Evolutionary conservation across 179 eudicot genomes (phyloP), one percentile per base, ranked within the genome.

Genomic region (Amaranthus tricolor): DNA sequence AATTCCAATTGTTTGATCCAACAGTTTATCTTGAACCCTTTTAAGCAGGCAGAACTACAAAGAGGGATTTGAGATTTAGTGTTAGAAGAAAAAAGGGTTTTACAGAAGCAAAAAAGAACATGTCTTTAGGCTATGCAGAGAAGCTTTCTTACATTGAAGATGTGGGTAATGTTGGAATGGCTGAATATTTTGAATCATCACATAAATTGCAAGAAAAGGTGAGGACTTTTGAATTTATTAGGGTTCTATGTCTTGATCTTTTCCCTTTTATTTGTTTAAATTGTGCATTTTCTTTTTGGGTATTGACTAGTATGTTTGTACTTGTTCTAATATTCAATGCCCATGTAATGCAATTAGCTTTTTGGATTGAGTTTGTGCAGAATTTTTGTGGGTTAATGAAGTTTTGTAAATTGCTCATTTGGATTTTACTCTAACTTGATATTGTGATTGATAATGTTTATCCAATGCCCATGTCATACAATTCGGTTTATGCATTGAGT

Each of bases 91-190:
- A 24, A 52, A 53, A 10, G n/a, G 70, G 56, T 80, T 80, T 74
- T 16, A n/a, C 21, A 13, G 5, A 7, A 48, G 31, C 17, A 53
- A 63, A 43, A 52, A 71, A 48, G 52, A 77, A 63, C 82, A 95
- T 95, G 99, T 95, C 99, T 81, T 84, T 95, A 75, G 99, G 99
- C 12, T 95, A 92, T 58, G 97, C 99, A 19, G 93, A 95, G 85
- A 95, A 89, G 89, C 96, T 95, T 74, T 95, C 99, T 0, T 84
- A 72, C 85, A 95, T 86, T 76, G 99, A 95, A 81, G 97, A 95
- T 85, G 99, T 95, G 78, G 99, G 99, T 77, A 85, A 86, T 62
- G 99, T 95, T 78, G 99, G 99, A 81, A 92, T 92, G 99, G 49
- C 89, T 21, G 99, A 95, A 75, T 78, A 86, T 77, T 90, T 95